Base-by-base conservation (phyloP, 306 rosid species). In the Gastrolobium villosum region DNA sequence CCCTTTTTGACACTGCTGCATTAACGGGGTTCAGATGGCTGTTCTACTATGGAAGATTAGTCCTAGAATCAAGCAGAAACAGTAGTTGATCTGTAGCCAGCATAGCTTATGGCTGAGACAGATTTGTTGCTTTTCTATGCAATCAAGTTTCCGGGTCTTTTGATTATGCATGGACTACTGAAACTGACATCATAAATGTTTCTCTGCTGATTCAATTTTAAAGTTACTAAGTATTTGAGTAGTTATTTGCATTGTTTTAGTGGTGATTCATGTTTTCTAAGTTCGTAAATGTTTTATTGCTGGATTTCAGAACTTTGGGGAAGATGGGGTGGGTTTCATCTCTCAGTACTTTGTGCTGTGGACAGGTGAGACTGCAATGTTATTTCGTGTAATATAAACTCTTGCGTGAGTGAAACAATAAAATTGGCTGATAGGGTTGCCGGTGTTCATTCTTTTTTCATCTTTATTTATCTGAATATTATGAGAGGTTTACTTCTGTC, bases 241-340 rank as follows among this genome's bases (percentile, higher is more conserved):
- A 36, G 70, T 63, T 57, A 40, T 65, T 74, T 63, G n/a, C 43
- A 13, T 57, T 39, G 77, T 77, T 69, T 70, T 65, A 71, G 74
- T 57, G 28, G 5, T 20, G 50, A 72, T 60, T 55, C 69, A 69
- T 79, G 49, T 66, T 69, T 70, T 73, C 89, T 84, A 66, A 81
- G 87, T 82, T 48, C 1, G 72, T 30, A 53, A 70, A 32, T 69
- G 82, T 76, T 79, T 85, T 70, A 52, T 87, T 70, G 77, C 81
- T 88, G 82, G 84, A 85, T 83, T 81, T 85, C 88, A 87, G 90
- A 91, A 77, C 81, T 30, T 86, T 86, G 82, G 88, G 78, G 87
- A 81, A 64, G 85, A 59, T 69, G 84, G 88, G 86, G 78, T 86
- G 82, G 85, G 85, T 82, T 69, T 77, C 86, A 81, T 82, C 87